Conservation (phyloP, 768 basidiomycete species). For the Mycena albidolilacea region DNA sequence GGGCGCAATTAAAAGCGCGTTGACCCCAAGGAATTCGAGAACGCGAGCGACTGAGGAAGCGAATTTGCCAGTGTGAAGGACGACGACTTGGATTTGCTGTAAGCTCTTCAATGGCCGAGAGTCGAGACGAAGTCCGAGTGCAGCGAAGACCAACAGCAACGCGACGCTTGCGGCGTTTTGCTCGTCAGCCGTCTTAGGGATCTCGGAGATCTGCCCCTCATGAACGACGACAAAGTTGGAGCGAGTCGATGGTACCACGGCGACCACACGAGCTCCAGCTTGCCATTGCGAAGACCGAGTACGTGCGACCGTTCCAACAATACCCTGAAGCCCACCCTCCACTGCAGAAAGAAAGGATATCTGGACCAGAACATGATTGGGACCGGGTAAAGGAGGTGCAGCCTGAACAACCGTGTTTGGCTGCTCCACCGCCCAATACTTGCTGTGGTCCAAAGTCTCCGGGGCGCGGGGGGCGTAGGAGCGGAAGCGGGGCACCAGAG, state of each 20-base stretch:
- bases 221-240: background rate
- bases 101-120: conserved; percentile 5
- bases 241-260: background rate
- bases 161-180: background rate
- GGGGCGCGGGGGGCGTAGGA: background rate
- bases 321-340: background rate
- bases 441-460: background rate
- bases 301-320: background rate
- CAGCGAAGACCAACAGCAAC: background rate
- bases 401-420: background rate
- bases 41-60: conserved; percentile 1
- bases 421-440: background rate
- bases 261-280: background rate
- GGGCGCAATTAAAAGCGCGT: background rate
- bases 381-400: background rate
- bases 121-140: conserved; percentile 10
- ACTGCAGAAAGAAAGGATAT: background rate
- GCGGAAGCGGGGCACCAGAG: background rate
- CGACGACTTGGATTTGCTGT: background rate
- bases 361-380: background rate
- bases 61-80: background rate
- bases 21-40: background rate
- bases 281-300: background rate
- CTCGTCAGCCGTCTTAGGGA: background rate
- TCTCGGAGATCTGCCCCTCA: conserved; percentile 8